Base-by-base conservation (phyloP, 768 basidiomycete genomes). In the Chalciporus pseudorubinellus region DNA sequence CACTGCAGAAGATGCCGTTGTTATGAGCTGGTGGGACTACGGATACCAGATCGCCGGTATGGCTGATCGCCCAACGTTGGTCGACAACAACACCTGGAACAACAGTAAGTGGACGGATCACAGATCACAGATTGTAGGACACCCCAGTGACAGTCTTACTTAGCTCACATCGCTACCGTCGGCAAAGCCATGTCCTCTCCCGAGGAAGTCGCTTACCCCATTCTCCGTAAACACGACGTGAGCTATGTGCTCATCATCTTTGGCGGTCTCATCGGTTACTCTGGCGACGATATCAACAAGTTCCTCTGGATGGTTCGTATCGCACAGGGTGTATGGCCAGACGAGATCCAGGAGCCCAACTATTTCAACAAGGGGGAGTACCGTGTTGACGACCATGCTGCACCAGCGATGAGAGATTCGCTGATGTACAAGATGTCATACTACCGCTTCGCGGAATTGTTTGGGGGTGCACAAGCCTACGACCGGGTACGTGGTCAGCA, bases 1-100 rank as follows among this genome's bases (percentile, higher is more conserved):
- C 73, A 99, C 97, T 3, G 79, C 87, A 6, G 77, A 93, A 69
- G 86, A 91, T 53, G 85, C 93, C 6, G 95, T 98, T 28, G 86
- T 98, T 21, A 95, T 95, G 93, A 92, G 89, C 54, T 99, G 97
- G 97, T 98, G 97, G 97, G 97, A 98, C 73, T 99, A 98, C 59
- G 97, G 95, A 24, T 98, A 99, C 68, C 95, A 98, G 71, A 98
- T 98, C 64, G 97, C 97, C 36, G 97, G 97, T 36, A 97, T 98
- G 91, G 95, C 97, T 20, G 94, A 98, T 72, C 77, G 95, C 40
- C 86, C 93, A 13, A 98, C 95, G 1, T 73, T 98, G 59, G 95
- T 98, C 18, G 95, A 99, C 71, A 98, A 99, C 74, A 98, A 98
- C 67, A 99, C 97, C 1, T 98, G 97, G 97, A 98, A 99, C 72